These are phyloP conservation scores for Ogataea hybrid DNA, from an alignment of 1,139 yeast species.

Conservation along the genomic window DNA sequence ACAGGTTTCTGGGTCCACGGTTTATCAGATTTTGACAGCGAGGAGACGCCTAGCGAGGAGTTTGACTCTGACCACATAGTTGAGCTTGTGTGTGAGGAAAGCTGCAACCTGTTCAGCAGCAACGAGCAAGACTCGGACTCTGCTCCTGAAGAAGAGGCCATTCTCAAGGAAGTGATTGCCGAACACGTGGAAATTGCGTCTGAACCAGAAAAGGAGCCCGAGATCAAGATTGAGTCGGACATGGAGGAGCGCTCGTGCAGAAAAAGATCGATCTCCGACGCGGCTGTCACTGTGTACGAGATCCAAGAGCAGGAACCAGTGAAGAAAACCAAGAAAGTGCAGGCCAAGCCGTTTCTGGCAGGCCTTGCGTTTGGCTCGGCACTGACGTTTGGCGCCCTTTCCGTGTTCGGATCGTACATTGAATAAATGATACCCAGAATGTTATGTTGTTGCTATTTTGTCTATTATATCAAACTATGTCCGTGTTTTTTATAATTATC, in stretches of 20 bases:
- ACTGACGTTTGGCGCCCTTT: slow-evolving; percentile 16
- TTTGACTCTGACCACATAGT: not conserved
- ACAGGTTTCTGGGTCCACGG: too few species aligned
- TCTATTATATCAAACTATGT: slow-evolving; percentile 14
- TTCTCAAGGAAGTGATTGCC: slow-evolving; percentile 6
- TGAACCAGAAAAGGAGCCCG: not conserved
- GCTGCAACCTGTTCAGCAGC: not conserved
- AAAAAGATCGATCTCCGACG: slow-evolving; percentile 4
- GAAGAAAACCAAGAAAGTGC: slow-evolving; percentile 1
- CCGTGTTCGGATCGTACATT: slow-evolving; percentile 17
- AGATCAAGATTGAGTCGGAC: not conserved
- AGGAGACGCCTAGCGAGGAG: slow-evolving; percentile 7
- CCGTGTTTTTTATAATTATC: slow-evolving; percentile 35
- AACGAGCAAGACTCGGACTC: slow-evolving; percentile 11
- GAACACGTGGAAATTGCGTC: not conserved
- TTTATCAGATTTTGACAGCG: slow-evolving; percentile 5
- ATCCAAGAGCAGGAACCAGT: slow-evolving; percentile 1
- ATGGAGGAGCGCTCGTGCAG: not conserved
- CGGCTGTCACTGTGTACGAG: slow-evolving; percentile 3
- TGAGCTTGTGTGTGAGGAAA: slow-evolving; percentile 1
- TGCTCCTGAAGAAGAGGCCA: slow-evolving; percentile 15
- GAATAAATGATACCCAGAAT: slow-evolving; percentile 9
- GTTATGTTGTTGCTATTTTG: slow-evolving; percentile 2
- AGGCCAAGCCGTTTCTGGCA: slow-evolving; percentile 9
- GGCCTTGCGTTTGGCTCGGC: slow-evolving; percentile 21